Evolutionary conservation across 2,329 filamentous ascomycete species (phyloP), one percentile per base, ranked within the genome.

Genomic region (Gaeumannomyces tritici): DNA sequence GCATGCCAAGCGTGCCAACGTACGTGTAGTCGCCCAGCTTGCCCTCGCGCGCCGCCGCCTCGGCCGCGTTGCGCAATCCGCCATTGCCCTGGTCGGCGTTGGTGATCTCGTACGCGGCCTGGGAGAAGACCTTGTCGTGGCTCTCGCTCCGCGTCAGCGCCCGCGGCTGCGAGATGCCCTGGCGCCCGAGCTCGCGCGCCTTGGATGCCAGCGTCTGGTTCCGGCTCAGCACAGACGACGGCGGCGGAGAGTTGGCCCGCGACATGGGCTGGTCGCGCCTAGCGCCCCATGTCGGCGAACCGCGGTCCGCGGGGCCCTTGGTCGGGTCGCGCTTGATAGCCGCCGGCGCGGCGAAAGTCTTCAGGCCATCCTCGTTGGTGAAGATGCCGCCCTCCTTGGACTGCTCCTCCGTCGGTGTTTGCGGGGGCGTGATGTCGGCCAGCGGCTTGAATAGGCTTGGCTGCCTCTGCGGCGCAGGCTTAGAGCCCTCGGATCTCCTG

Each of bases 1-100:
- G 93, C 85, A 97, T 97, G 26, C 93, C 95, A 56, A 98, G 77
- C 0, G 93, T 96, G 61, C 93, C 93, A 5, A 98, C 89, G 87
- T 90, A 96, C n/a, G 88, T 89, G 70, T 91, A 89, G 62, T 96
- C 89, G 26, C 83, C 81, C 12, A 91, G 77, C 65, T 83, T 82
- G 26, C 87, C 88, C 62, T 87, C 84, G 58, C 90, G 84, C 21
- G 84, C 80, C 2, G 90, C 89, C 21, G 91, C 91, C 65, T 90
- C 86, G 42, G 95, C 87, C 4, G 93, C 93, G 72, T 96, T 97
- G 69, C 90, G 87, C 59, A 98, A 82, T 26, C 93, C 95, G 27
- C 92, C 93, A 70, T 98, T 98, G 63, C 93, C 93, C 75, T 96
- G 91, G 62, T 96, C 89, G 0, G 92, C 90, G 62, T 88, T 87